These are phyloP conservation scores for Suhomyces sp. DNA, from an alignment of 805 yeast genomes.

Conservation along the genomic window DNA sequence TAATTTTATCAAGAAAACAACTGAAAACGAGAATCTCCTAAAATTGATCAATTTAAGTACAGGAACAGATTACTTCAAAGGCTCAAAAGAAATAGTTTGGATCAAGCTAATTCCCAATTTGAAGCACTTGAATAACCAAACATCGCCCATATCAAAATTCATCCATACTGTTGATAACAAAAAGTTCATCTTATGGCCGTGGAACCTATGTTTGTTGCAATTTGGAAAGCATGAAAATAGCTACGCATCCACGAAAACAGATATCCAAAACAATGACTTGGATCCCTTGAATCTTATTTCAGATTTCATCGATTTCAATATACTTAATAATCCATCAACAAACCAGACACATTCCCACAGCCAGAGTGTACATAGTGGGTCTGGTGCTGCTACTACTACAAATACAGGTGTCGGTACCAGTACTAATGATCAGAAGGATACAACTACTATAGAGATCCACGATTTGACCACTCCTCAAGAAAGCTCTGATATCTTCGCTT, in stretches of 20 bases:
- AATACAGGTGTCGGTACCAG: too few relatives aligned
- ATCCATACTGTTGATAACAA: conserved; percentile 51
- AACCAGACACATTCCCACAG: not conserved
- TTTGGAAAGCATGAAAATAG: conserved; percentile 30
- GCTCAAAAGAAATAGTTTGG: conserved; percentile 46
- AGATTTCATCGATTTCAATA: conserved; percentile 36
- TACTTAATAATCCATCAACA: conserved; percentile 18
- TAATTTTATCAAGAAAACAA: conserved; percentile 19
- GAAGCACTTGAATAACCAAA: conserved; percentile 65
- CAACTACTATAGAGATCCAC: conserved; percentile 12
- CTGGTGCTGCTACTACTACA: too few relatives aligned
- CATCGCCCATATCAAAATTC: conserved; percentile 60
- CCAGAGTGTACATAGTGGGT: conserved; percentile 16
- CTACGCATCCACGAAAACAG: too few relatives aligned
- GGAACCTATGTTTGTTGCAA: conserved; percentile 63
- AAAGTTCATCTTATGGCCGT: conserved; percentile 71
- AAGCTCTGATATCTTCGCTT: conserved; percentile 13
- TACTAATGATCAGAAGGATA: conserved; percentile 15
- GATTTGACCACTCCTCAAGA: conserved; percentile 13
- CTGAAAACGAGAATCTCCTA: conserved; percentile 27
- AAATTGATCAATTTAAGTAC: conserved; percentile 35
- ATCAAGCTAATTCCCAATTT: conserved; percentile 66
- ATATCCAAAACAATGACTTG: not conserved
- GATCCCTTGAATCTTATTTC: conserved; percentile 34
- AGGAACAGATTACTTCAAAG: conserved; percentile 25